Conservation (phyloP, 1,139 yeast species). For the Debaryomycetaceae sp. region DNA sequence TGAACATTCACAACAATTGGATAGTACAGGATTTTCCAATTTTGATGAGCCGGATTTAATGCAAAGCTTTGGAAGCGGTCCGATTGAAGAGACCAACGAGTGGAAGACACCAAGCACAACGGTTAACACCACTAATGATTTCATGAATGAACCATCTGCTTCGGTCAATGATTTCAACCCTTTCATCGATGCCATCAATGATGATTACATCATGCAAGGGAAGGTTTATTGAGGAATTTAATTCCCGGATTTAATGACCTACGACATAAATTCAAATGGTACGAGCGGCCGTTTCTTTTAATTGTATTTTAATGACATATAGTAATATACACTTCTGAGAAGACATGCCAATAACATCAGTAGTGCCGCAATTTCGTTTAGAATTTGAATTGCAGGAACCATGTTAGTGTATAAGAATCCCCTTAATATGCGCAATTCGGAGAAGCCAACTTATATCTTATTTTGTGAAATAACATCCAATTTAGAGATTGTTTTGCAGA, state of each 20-base stretch:
- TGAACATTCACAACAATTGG: conserved; percentile 3
- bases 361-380: too few species aligned
- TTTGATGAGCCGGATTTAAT: not conserved
- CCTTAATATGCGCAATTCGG: too few species aligned
- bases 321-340: not conserved
- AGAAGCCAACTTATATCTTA: too few species aligned
- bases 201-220: not conserved
- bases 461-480: too few species aligned
- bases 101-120: not conserved
- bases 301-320: not conserved
- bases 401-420: too few species aligned
- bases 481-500: too few species aligned
- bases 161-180: not conserved
- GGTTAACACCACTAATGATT: not conserved
- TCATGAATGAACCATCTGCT: not conserved
- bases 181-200: not conserved
- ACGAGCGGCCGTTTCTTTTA: too few species aligned
- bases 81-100: not conserved
- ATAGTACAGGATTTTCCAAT: not conserved
- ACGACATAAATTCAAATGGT: too few species aligned
- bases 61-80: not conserved
- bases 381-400: too few species aligned
- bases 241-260: not conserved
- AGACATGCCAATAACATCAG: too few species aligned
- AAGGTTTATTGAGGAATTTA: not conserved